Evolutionary conservation across 805 yeast genomes (phyloP).

Genomic region (Jamesozyma piceae): DNA sequence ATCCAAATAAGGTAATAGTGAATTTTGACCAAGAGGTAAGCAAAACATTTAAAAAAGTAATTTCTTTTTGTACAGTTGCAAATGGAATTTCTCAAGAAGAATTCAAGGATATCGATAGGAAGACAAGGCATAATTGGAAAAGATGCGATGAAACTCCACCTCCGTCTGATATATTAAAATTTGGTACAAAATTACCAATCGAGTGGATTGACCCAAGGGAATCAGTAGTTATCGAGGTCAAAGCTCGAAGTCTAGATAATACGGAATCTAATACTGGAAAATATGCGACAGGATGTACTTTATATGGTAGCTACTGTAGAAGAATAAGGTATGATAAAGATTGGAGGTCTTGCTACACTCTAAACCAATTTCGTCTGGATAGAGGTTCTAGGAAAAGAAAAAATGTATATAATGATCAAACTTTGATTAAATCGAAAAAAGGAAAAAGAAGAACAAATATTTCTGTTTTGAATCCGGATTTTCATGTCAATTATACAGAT

Average conservation of each 20-base stretch:
- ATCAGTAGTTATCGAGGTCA: constrained; percentile 72
- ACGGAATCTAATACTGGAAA: constrained; percentile 34
- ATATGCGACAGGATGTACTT: constrained; percentile 59
- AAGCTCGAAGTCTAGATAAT: constrained; percentile 62
- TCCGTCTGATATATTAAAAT: constrained; percentile 36
- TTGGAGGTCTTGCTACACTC: constrained; percentile 44
- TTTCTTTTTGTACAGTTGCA: constrained; percentile 70
- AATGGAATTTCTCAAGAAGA: constrained; percentile 71
- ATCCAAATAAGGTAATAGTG: background rate
- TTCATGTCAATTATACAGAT: constrained; percentile 5
- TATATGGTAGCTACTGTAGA: constrained; percentile 69
- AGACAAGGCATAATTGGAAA: constrained; percentile 56
- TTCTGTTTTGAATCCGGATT: constrained; percentile 5
- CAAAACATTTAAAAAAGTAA: constrained; percentile 31
- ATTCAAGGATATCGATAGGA: constrained; percentile 45
- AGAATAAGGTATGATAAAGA: constrained; percentile 60
- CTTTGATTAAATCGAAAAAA: constrained; percentile 26
- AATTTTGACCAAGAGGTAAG: background rate
- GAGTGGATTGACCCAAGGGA: constrained; percentile 74
- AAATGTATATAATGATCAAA: constrained; percentile 13
- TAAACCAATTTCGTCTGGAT: constrained; percentile 36
- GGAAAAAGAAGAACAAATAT: constrained; percentile 20
- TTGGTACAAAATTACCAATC: constrained; percentile 55
- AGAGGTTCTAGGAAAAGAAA: constrained; percentile 4
- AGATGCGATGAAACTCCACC: constrained; percentile 33